Conservation (phyloP, 805 yeast species). For the Nakazawaea holstii region DNA sequence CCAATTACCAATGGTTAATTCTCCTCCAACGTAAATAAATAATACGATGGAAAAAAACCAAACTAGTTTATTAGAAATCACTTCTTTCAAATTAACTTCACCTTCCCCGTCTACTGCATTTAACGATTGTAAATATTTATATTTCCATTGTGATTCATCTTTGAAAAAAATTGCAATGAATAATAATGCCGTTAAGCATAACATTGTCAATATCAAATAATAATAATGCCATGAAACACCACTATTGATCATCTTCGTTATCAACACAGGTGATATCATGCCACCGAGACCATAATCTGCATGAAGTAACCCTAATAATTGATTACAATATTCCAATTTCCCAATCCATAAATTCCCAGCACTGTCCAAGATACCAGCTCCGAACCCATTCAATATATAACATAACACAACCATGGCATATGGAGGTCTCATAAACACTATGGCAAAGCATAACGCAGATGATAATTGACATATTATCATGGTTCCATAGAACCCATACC, state of each 20-base stretch:
- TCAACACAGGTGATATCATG: conserved; percentile 42
- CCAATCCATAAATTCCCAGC: conserved; percentile 50
- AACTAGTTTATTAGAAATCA: conserved; percentile 30
- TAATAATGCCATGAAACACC: conserved; percentile 39
- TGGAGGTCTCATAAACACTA: conserved; percentile 36
- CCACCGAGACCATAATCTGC: conserved; percentile 52
- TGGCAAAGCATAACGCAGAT: conserved; percentile 32
- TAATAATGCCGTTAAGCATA: conserved; percentile 22
- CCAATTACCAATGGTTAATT: conserved; percentile 51
- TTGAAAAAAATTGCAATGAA: conserved; percentile 26
- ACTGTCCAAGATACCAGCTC: conserved; percentile 54
- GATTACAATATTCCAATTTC: conserved; percentile 38
- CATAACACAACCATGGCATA: conserved; percentile 32
- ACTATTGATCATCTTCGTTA: conserved; percentile 33
- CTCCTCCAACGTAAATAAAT: conserved; percentile 48
- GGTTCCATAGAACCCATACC: conserved; percentile 45
- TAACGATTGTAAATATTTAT: conserved; percentile 21
- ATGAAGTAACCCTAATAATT: conserved; percentile 45
- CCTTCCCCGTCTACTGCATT: conserved; percentile 17
- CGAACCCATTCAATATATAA: conserved; percentile 44
- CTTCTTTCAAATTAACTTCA: conserved; percentile 15
- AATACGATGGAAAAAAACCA: conserved; percentile 35
- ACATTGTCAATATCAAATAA: conserved; percentile 30
- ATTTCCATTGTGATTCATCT: conserved; percentile 41
- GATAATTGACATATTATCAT: conserved; percentile 27